These are phyloP conservation scores for Salix purpurea DNA, from an alignment of 345 rosid species.

Conservation along the genomic window DNA sequence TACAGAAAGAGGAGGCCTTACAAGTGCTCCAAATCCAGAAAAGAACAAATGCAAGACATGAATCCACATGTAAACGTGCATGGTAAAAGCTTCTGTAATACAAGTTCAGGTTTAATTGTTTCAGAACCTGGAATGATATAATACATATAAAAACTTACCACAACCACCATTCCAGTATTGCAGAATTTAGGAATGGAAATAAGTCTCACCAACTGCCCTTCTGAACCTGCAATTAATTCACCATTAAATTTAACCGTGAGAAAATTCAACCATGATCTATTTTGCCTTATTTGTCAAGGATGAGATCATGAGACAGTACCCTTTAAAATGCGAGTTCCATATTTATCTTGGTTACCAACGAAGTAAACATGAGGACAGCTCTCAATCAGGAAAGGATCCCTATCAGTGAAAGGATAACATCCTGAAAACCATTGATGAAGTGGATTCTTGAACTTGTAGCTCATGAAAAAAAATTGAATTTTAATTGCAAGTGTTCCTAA, in stretches of 20 bases:
- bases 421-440: conserved; percentile 40
- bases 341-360: conserved; percentile 77
- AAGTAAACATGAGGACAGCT: conserved; percentile 94
- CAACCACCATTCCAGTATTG: conserved; percentile 71
- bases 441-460: conserved; percentile 10
- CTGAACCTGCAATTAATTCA: conserved; percentile 52
- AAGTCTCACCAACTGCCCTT: conserved; percentile 71
- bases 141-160: conserved; percentile 44
- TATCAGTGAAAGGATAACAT: conserved; percentile 91
- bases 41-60: conserved; percentile 3
- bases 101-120: not conserved
- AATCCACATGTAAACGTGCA: not conserved
- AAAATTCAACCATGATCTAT: not conserved
- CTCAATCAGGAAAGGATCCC: conserved; percentile 91
- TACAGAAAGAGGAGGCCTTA: not conserved
- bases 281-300: not conserved
- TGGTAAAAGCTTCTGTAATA: not conserved
- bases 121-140: not conserved
- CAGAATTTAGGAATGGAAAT: conserved; percentile 74
- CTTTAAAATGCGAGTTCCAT: conserved; percentile 47
- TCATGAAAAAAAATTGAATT: not conserved
- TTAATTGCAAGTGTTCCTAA: not conserved
- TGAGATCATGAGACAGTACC: conserved; percentile 39
- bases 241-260: conserved; percentile 2
- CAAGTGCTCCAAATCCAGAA: not conserved